phyloP scores from a whole-genome alignment of 176 grass and related monocot genomes.

The Bromus sterilis region DNA sequence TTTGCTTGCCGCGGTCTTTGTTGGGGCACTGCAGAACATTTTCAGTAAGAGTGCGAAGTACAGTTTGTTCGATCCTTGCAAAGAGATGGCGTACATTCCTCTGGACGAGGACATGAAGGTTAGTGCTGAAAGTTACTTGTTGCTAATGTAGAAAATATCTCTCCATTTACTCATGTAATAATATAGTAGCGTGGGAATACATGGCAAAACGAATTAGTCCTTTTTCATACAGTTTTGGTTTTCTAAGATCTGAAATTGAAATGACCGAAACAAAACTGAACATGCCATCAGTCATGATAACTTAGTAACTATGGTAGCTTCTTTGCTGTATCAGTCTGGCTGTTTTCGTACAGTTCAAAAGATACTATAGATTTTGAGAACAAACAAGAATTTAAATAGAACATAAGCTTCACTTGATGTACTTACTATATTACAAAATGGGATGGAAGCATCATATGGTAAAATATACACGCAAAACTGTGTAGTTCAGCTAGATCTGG shows the following conservation, averaged over 20 bases:
- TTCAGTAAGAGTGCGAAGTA: slow-evolving; percentile 99
- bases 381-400: background rate
- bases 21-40: slow-evolving; percentile 96
- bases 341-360: background rate
- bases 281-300: background rate
- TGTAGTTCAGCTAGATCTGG: background rate
- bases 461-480: background rate
- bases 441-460: background rate
- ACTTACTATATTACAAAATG: background rate
- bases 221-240: background rate
- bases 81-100: slow-evolving; percentile 99
- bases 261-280: background rate
- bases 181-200: background rate
- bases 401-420: background rate
- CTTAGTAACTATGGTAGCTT: background rate
- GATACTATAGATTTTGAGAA: background rate
- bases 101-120: slow-evolving; percentile 99
- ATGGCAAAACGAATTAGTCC: background rate
- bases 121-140: slow-evolving; percentile 24
- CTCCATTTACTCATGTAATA: background rate
- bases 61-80: slow-evolving; percentile 99
- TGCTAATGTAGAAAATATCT: background rate
- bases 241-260: background rate
- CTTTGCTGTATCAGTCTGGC: background rate
- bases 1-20: slow-evolving; percentile 92